phyloP scores from a whole-genome alignment of 257 asterid genomes.

The Capsicum pubescens region DNA sequence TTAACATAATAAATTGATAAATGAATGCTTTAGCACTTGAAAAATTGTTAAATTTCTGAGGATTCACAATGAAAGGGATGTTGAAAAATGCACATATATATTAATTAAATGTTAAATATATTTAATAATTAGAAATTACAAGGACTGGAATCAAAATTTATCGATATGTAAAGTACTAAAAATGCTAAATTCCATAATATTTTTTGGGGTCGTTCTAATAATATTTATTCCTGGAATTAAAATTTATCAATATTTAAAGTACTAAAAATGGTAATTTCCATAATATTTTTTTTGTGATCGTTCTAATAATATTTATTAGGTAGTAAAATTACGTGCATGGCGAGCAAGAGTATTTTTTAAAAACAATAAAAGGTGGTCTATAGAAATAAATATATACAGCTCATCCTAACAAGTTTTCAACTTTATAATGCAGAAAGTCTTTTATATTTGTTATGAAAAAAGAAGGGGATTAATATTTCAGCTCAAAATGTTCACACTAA shows the following conservation, averaged over 20 bases:
- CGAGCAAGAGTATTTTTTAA: neutral
- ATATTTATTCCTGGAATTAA: neutral
- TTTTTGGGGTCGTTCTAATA: too few species aligned
- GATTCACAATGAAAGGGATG: neutral
- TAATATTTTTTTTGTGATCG: too few species aligned
- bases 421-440: neutral
- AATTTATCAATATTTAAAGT: neutral
- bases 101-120: neutral
- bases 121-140: neutral
- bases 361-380: neutral
- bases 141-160: neutral
- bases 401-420: slow-evolving; percentile 9
- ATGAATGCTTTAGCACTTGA: neutral
- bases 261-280: neutral
- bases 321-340: neutral
- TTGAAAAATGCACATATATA: neutral
- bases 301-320: neutral
- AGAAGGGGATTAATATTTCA: neutral
- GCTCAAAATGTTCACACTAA: neutral
- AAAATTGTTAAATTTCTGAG: neutral
- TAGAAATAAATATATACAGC: neutral
- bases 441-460: neutral
- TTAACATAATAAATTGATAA: neutral
- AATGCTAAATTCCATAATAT: neutral
- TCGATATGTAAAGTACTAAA: neutral